Conservation (phyloP, 495 filamentous ascomycete genomes). For the Aspergillus affinis region DNA sequence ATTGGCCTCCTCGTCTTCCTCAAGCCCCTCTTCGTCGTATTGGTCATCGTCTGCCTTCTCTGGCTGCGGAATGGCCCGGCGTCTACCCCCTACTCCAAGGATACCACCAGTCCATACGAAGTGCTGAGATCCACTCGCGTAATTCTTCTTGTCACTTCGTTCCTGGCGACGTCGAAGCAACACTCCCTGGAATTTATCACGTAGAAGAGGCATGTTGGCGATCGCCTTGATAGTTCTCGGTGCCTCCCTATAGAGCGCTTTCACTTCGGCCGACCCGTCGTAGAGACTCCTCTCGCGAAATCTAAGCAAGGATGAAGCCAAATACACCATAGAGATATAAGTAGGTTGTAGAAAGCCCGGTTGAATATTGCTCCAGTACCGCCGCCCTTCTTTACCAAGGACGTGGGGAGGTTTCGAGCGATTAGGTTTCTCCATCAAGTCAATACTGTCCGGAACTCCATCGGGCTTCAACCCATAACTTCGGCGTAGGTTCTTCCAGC, state of each 20-base stretch:
- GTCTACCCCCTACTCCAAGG: constrained; percentile 26
- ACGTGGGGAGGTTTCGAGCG: constrained; percentile 21
- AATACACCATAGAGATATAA: constrained; percentile 54
- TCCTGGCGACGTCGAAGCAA: constrained; percentile 31
- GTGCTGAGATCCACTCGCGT: constrained; percentile 5
- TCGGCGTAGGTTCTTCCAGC: constrained; percentile 56
- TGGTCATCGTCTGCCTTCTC: neutral
- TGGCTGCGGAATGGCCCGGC: constrained; percentile 1
- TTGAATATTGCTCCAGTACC: constrained; percentile 38
- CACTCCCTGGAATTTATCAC: constrained; percentile 42
- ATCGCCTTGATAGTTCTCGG: constrained; percentile 54
- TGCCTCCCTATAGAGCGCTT: constrained; percentile 37
- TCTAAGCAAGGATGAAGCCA: constrained; percentile 48
- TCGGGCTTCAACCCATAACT: constrained; percentile 32
- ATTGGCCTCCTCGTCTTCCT: neutral
- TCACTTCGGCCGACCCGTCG: constrained; percentile 28
- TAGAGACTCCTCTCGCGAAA: constrained; percentile 39
- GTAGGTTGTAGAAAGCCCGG: constrained; percentile 48
- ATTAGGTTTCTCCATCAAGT: constrained; percentile 21
- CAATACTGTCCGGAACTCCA: constrained; percentile 28
- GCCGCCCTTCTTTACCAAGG: constrained; percentile 29
- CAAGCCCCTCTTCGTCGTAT: neutral
- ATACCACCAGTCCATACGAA: constrained; percentile 37
- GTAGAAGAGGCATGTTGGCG: constrained; percentile 50
- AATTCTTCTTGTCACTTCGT: constrained; percentile 10